These are phyloP conservation scores for Boehmeria nivea DNA, from an alignment of 306 rosid species.

Conservation along the genomic window DNA sequence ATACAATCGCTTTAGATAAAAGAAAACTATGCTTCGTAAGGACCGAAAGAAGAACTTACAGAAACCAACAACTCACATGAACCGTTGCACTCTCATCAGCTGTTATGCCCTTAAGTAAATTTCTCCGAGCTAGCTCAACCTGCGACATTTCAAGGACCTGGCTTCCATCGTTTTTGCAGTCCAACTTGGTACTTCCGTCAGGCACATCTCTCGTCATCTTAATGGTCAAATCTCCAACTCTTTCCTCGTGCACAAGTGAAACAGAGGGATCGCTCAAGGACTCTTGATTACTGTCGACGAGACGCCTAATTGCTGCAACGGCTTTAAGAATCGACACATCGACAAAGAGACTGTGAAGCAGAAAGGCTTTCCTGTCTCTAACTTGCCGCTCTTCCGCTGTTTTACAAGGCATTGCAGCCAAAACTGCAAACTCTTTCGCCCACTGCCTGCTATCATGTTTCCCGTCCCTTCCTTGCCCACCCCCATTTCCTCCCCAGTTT, in stretches of 20 bases:
- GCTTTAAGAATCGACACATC: slow-evolving; percentile 83
- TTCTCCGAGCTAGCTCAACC: slow-evolving; percentile 74
- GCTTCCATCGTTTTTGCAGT: slow-evolving; percentile 81
- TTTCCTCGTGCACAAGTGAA: slow-evolving; percentile 51
- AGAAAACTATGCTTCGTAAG: slow-evolving; percentile 9
- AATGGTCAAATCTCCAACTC: slow-evolving; percentile 62
- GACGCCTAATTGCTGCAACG: slow-evolving; percentile 55
- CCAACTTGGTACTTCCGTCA: slow-evolving; percentile 76
- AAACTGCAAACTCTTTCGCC: slow-evolving; percentile 81
- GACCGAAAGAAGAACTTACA: slow-evolving; percentile 6
- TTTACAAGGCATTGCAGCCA: slow-evolving; percentile 88
- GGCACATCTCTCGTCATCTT: slow-evolving; percentile 71
- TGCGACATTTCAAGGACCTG: slow-evolving; percentile 62
- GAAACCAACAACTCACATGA: slow-evolving; percentile 54
- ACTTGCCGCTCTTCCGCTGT: slow-evolving; percentile 88
- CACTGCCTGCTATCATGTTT: slow-evolving; percentile 68
- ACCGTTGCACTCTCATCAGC: slow-evolving; percentile 99
- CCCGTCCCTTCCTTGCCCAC: slow-evolving; percentile 83
- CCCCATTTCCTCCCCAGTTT: slow-evolving; percentile 91
- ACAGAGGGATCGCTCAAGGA: too few species aligned
- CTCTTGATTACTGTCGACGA: slow-evolving; percentile 36
- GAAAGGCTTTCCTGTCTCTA: slow-evolving; percentile 88
- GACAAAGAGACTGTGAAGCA: slow-evolving; percentile 89
- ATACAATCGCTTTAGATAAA: slow-evolving; percentile 22
- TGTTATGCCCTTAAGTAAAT: slow-evolving; percentile 93